phyloP scores from a whole-genome alignment of 2,329 filamentous ascomycete genomes.

The Graphilbum fragrans region DNA sequence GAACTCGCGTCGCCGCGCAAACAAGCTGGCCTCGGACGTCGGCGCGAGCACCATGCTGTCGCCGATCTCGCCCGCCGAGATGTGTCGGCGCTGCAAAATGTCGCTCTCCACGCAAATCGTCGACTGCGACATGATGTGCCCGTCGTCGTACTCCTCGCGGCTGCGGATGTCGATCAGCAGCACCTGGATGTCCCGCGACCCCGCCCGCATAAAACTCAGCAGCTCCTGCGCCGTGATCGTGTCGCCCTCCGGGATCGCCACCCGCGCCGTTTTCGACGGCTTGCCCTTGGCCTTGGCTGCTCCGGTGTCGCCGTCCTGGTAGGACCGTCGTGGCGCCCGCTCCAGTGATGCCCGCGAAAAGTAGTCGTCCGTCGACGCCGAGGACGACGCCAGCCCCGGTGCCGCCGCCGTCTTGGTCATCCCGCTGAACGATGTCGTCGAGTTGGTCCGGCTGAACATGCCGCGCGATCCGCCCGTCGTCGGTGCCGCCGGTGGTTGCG shows the following conservation, averaged over 20 bases:
- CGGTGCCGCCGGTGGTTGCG: constrained; percentile 53
- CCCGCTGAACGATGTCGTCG: constrained; percentile 25
- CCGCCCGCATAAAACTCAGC: constrained; percentile 52
- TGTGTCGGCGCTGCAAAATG: constrained; percentile 55
- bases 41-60: constrained; percentile 63
- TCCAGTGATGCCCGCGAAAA: constrained; percentile 14
- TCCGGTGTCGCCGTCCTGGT: constrained; percentile 13
- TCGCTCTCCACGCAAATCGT: constrained; percentile 84
- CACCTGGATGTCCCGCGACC: constrained; percentile 44
- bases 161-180: constrained; percentile 77
- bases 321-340: neutral
- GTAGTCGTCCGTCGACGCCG: constrained; percentile 17
- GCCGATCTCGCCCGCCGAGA: constrained; percentile 47
- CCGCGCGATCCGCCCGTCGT: constrained; percentile 31
- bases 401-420: constrained; percentile 10
- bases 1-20: constrained; percentile 60
- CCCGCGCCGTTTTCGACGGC: constrained; percentile 19
- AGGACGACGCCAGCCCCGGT: neutral
- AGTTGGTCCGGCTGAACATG: constrained; percentile 49
- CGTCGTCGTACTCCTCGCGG: constrained; percentile 71
- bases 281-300: neutral
- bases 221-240: constrained; percentile 58
- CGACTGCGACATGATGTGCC: constrained; percentile 73
- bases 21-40: constrained; percentile 61
- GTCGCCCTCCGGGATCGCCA: constrained; percentile 41